Percentiles rank a stretch among this genome's conserved stretches.
Conservation (phyloP, 2,329 filamentous ascomycete genomes). For the Catunica adiposa region DNA sequence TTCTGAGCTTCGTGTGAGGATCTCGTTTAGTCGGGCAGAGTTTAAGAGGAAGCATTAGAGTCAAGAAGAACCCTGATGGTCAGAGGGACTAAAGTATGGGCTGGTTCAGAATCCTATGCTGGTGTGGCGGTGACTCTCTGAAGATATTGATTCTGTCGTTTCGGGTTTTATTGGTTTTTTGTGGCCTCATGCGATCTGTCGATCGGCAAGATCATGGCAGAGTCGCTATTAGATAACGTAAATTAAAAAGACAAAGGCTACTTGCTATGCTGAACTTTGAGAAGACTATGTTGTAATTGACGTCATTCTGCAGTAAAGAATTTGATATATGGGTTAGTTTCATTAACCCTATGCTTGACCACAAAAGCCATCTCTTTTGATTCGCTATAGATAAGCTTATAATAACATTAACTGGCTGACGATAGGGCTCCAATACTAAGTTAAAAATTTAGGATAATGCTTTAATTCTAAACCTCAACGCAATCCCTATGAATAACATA, state of each 20-base stretch:
- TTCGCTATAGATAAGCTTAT: too few relatives aligned
- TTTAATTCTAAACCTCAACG: too few relatives aligned
- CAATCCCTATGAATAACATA: too few relatives aligned
- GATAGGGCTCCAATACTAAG: too few relatives aligned
- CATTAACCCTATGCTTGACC: too few relatives aligned
- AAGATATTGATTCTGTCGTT: background rate
- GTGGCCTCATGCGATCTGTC: background rate
- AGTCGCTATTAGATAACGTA: too few relatives aligned
- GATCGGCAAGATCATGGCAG: background rate
- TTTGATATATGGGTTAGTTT: background rate
- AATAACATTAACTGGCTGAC: too few relatives aligned
- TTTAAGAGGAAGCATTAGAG: background rate
- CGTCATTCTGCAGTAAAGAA: conserved; percentile 1
- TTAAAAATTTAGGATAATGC: too few relatives aligned
- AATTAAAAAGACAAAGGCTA: background rate
- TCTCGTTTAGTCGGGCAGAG: too few relatives aligned
- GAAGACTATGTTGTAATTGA: background rate
- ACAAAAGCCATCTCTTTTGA: too few relatives aligned
- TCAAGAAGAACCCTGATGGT: background rate
- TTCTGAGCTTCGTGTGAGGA: background rate
- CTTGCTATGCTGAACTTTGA: background rate
- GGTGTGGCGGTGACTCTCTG: too few relatives aligned
- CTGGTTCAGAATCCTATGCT: background rate
- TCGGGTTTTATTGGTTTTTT: background rate
- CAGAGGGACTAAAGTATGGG: background rate